A percentile compares a stretch with the other conserved stretches of the same genome.
phyloP scores from a whole-genome alignment of 73 alveolate species.

The Paramecium sonneborni region DNA sequence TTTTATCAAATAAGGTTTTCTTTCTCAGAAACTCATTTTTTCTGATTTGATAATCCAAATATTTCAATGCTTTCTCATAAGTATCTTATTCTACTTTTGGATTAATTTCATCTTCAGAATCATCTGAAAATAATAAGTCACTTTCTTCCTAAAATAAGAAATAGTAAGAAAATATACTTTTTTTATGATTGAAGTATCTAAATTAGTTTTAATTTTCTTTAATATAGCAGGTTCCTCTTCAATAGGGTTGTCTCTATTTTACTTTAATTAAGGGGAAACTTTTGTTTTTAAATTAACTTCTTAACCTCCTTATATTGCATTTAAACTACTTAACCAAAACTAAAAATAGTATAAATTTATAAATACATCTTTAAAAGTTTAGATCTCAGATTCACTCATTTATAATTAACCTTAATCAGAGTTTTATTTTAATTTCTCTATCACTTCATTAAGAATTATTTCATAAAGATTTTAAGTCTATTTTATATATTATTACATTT shows the following conservation, averaged over 20 bases:
- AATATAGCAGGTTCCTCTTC: background rate
- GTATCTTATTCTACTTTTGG: background rate
- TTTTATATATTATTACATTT: background rate
- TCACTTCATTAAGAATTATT: background rate
- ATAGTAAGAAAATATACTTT: background rate
- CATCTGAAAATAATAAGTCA: background rate
- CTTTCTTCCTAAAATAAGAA: background rate
- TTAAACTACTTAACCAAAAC: background rate
- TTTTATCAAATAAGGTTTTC: background rate
- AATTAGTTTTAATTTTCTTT: background rate
- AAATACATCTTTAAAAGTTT: background rate
- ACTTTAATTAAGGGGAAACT: background rate
- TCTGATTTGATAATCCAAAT: background rate
- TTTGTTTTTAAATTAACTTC: background rate
- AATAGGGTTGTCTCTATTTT: background rate
- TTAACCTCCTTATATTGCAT: background rate
- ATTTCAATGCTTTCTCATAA: background rate
- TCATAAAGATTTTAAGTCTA: background rate
- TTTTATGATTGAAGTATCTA: background rate
- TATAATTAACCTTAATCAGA: background rate
- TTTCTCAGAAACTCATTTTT: background rate
- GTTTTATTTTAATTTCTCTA: background rate
- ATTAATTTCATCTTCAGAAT: background rate
- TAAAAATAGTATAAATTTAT: background rate
- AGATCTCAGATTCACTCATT: slow-evolving; percentile 23